Evolutionary conservation across 2,329 filamentous ascomycete species (phyloP).

Genomic region (Ilyonectria mors-panacis): DNA sequence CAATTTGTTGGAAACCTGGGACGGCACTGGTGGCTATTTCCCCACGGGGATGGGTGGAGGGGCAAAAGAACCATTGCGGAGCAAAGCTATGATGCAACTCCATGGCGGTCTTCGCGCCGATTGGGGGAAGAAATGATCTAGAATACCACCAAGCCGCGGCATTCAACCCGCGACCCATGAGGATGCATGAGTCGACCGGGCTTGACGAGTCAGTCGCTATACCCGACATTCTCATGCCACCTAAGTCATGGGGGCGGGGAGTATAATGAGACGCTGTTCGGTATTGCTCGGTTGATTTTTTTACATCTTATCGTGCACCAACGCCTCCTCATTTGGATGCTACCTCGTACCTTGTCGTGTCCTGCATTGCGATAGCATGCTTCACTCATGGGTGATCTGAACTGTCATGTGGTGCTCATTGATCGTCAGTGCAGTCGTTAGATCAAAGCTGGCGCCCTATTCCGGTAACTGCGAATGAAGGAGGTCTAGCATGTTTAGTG

Average conservation of each 20-base stretch:
- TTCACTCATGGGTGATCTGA: neutral
- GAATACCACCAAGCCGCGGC: neutral
- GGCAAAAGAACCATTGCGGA: neutral
- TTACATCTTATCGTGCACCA: no score
- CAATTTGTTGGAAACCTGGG: neutral
- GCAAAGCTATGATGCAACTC: neutral
- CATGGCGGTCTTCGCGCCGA: slow-evolving; percentile 3
- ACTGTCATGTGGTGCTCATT: neutral
- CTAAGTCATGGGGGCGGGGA: neutral
- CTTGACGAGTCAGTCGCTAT: neutral
- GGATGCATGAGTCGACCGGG: neutral
- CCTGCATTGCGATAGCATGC: neutral
- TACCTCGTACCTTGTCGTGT: neutral
- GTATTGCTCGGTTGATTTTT: neutral
- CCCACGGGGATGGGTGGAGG: neutral
- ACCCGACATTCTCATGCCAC: neutral
- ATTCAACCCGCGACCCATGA: neutral
- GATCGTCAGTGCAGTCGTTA: neutral
- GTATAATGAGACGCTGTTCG: neutral
- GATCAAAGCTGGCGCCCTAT: neutral
- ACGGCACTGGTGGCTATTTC: neutral
- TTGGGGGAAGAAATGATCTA: slow-evolving; percentile 5
- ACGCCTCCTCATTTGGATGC: no score
- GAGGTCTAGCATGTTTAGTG: slow-evolving; percentile 23
- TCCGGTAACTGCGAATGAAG: slow-evolving; percentile 19